These are phyloP conservation scores for Aschersonia sp. DNA, from an alignment of 2,329 filamentous ascomycete genomes.

Conservation along the genomic window DNA sequence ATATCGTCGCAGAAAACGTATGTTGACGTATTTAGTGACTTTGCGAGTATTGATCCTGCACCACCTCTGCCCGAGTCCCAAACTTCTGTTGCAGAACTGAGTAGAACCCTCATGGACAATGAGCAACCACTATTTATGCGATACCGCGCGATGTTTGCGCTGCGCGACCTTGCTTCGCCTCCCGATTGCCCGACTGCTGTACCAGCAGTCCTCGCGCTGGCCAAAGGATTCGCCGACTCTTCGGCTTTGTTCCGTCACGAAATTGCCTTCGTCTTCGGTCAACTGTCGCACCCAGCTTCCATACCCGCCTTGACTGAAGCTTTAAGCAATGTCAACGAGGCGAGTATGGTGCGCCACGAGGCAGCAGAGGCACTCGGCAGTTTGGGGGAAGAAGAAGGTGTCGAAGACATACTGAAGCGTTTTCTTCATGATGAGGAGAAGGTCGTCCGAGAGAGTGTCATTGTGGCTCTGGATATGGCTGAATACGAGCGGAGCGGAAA, in stretches of 20 bases:
- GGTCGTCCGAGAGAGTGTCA: conserved; percentile 85
- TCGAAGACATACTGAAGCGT: conserved; percentile 68
- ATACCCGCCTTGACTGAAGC: conserved; percentile 76
- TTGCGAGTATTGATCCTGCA: conserved; percentile 88
- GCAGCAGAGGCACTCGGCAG: conserved; percentile 92
- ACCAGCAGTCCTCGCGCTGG: conserved; percentile 73
- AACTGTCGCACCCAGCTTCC: conserved; percentile 89
- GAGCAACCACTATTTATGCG: conserved; percentile 71
- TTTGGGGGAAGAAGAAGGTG: conserved; percentile 82
- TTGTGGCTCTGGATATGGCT: conserved; percentile 95
- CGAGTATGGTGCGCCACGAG: conserved; percentile 94
- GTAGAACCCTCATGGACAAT: conserved; percentile 64
- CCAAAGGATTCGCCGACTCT: conserved; percentile 68
- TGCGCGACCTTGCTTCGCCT: conserved; percentile 87
- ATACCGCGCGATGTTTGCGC: conserved; percentile 95
- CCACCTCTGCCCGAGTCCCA: conserved; percentile 66
- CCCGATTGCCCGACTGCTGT: conserved; percentile 80
- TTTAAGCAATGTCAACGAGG: conserved; percentile 66
- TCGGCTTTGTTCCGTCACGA: conserved; percentile 95
- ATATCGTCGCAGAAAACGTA: neutral
- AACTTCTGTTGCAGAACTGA: conserved; percentile 58
- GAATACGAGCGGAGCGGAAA: conserved; percentile 87
- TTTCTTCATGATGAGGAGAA: conserved; percentile 85
- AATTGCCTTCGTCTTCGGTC: conserved; percentile 95
- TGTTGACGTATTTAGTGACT: conserved; percentile 47